Evolutionary conservation across 345 rosid species (phyloP).

Genomic region (Clausena lansium): DNA sequence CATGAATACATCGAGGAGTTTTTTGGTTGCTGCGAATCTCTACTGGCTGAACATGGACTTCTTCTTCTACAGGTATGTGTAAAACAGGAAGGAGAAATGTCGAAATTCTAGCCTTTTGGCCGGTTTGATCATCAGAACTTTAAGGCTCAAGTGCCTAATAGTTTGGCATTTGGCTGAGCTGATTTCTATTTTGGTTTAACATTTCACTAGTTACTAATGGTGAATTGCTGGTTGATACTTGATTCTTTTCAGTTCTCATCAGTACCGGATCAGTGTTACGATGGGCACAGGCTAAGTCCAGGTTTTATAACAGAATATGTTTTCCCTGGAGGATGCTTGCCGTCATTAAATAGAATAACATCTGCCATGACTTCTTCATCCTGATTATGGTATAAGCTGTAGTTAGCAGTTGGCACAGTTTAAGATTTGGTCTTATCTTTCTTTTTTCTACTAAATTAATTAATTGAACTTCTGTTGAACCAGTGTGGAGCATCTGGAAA

Average conservation of each 20-base stretch:
- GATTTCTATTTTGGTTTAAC: neutral
- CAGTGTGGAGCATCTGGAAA: conserved; percentile 88
- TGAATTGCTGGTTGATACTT: neutral
- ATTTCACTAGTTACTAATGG: neutral
- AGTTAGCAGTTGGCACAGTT: neutral
- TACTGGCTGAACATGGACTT: conserved; percentile 73
- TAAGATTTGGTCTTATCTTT: neutral
- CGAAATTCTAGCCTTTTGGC: neutral
- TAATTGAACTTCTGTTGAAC: neutral
- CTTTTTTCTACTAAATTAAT: neutral
- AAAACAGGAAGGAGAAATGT: neutral
- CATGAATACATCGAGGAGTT: conserved; percentile 90
- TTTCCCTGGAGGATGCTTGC: conserved; percentile 90
- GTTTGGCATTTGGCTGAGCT: neutral
- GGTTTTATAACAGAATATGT: conserved; percentile 92
- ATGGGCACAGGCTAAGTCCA: conserved; percentile 76
- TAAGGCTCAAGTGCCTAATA: too few species aligned
- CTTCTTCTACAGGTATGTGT: conserved; percentile 70
- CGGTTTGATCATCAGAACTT: neutral
- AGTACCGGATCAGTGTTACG: conserved; percentile 78
- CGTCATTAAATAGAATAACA: conserved; percentile 73
- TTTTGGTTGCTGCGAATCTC: conserved; percentile 69
- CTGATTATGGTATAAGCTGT: conserved; percentile 58
- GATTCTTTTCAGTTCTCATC: conserved; percentile 60
- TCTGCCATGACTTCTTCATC: conserved; percentile 76